Conservation (phyloP, 1,139 yeast genomes). For the Candida sojae region DNA sequence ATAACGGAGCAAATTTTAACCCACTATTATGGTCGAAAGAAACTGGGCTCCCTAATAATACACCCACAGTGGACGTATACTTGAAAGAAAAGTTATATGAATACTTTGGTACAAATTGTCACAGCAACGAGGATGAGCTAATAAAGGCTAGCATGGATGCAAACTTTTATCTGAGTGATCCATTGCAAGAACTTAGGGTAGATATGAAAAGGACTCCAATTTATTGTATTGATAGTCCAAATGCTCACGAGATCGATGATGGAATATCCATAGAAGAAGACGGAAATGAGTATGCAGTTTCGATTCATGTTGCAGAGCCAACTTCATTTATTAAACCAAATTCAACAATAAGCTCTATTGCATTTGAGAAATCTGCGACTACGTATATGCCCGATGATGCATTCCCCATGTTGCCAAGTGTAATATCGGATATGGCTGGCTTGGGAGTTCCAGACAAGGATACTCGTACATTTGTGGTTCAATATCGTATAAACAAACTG, state of each 20-base stretch:
- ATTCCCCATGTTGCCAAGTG: slow-evolving; percentile 69
- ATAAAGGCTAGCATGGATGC: neutral
- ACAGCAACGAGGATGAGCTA: neutral
- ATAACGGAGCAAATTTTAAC: slow-evolving; percentile 29
- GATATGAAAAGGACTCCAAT: slow-evolving; percentile 51
- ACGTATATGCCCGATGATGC: slow-evolving; percentile 72
- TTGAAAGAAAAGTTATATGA: slow-evolving; percentile 45
- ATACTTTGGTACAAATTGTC: slow-evolving; percentile 21
- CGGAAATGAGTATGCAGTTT: slow-evolving; percentile 41
- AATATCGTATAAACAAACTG: slow-evolving; percentile 28
- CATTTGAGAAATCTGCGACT: slow-evolving; percentile 64
- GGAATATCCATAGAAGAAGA: slow-evolving; percentile 67
- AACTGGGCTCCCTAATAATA: slow-evolving; percentile 41
- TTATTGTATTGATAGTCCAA: slow-evolving; percentile 80
- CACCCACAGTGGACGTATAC: slow-evolving; percentile 38
- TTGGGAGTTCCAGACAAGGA: slow-evolving; percentile 49
- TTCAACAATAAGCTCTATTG: slow-evolving; percentile 56
- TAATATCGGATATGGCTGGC: slow-evolving; percentile 55
- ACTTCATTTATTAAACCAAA: slow-evolving; percentile 57
- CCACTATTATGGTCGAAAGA: slow-evolving; percentile 52
- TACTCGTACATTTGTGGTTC: slow-evolving; percentile 42
- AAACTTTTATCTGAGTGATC: slow-evolving; percentile 38
- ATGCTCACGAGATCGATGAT: slow-evolving; percentile 92
- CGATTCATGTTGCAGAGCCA: slow-evolving; percentile 89
- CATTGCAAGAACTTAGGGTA: slow-evolving; percentile 30